A percentile compares a stretch with the other conserved stretches of the same genome.
phyloP scores from a whole-genome alignment of 1,284 basidiomycete species.

The Trichosporon coremiiforme region DNA sequence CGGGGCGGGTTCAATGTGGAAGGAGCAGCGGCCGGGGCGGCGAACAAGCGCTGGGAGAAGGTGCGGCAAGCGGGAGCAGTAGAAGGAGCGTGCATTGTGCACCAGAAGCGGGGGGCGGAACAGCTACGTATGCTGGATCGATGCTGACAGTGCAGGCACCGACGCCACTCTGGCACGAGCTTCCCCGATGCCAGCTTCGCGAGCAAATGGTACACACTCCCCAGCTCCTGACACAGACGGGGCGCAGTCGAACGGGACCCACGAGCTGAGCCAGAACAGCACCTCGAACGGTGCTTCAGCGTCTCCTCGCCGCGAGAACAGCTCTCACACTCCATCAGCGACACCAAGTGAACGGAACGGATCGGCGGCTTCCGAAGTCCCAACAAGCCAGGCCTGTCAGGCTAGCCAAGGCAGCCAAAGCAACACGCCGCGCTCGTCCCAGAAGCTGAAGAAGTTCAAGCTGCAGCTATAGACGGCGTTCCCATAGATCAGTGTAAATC shows the following conservation, averaged over 20 bases:
- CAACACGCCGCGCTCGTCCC: background rate
- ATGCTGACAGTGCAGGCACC: background rate
- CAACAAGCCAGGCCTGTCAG: background rate
- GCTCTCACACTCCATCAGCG: background rate
- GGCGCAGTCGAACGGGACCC: background rate
- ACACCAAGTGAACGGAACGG: background rate
- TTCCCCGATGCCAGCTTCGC: background rate
- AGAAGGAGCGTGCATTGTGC: background rate
- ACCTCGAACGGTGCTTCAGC: background rate
- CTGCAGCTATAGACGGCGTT: background rate
- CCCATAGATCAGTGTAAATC: background rate
- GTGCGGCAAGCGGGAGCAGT: background rate
- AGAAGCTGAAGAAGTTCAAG: slow-evolving; percentile 11
- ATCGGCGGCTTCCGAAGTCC: background rate
- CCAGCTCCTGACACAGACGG: background rate
- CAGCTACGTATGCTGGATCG: background rate
- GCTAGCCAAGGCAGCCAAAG: background rate
- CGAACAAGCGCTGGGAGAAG: background rate
- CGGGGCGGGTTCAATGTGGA: background rate
- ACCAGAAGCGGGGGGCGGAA: background rate
- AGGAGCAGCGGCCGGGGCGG: background rate
- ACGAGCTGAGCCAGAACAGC: background rate
- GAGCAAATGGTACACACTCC: background rate
- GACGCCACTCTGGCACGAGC: background rate
- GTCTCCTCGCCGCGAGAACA: background rate